Evolutionary conservation across 768 basidiomycete species (phyloP).

Genomic region (Suillus occidentalis): DNA sequence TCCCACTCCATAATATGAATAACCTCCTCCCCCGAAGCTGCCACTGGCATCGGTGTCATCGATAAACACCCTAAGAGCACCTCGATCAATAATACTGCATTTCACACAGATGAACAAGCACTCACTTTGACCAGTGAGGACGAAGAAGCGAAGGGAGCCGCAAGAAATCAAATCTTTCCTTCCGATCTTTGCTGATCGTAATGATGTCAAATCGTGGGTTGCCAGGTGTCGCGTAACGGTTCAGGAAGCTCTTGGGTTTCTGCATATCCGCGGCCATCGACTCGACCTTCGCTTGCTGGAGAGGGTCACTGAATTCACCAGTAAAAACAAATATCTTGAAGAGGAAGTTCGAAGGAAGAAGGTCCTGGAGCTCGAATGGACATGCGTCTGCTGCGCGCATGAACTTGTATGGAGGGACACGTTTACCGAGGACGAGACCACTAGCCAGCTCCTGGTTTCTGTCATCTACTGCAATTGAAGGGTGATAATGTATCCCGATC

Average conservation of each 20-base stretch:
- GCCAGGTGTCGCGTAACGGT: conserved; percentile 18
- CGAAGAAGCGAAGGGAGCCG: conserved; percentile 33
- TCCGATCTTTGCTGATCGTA: conserved; percentile 29
- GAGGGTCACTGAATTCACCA: conserved; percentile 33
- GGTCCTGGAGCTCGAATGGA: conserved; percentile 50
- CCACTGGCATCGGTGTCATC: conserved; percentile 53
- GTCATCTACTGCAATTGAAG: conserved; percentile 37
- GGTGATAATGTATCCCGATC: conserved; percentile 47
- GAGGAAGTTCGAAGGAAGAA: conserved; percentile 45
- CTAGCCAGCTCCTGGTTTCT: conserved; percentile 38
- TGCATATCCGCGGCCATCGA: conserved; percentile 30
- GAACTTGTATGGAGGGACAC: conserved; percentile 46
- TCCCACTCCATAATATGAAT: conserved; percentile 49
- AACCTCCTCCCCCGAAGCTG: conserved; percentile 51
- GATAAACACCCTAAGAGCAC: conserved; percentile 48
- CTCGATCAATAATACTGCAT: background rate
- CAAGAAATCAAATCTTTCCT: conserved; percentile 31
- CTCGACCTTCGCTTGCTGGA: conserved; percentile 26
- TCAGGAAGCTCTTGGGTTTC: conserved; percentile 25
- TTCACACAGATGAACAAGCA: background rate
- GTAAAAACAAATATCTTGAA: conserved; percentile 50
- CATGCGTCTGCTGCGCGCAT: conserved; percentile 46
- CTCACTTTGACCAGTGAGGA: conserved; percentile 45
- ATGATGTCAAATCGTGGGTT: conserved; percentile 32
- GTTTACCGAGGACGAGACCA: conserved; percentile 48